Conservation (phyloP, 1,284 basidiomycete species). For the Cutaneotrichosporon cavernicola region DNA sequence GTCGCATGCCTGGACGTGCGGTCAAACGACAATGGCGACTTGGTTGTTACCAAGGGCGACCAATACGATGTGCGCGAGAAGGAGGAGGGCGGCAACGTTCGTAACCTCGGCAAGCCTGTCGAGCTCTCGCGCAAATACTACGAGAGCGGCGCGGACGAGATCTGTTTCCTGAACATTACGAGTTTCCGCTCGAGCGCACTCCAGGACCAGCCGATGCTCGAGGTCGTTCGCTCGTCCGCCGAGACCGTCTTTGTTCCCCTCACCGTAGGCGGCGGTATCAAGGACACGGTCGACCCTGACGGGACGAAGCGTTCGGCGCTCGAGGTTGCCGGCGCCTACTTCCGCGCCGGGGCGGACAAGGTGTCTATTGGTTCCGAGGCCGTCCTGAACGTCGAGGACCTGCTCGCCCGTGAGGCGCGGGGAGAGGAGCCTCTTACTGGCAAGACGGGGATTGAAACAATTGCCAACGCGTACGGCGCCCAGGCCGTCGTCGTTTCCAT, state of each 20-base stretch:
- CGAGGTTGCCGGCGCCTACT: constrained; percentile 94
- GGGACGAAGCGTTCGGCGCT: constrained; percentile 81
- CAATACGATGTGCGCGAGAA: constrained; percentile 98
- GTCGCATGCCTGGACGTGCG: constrained; percentile 98
- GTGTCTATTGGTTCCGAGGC: constrained; percentile 90
- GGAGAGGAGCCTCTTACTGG: constrained; percentile 55
- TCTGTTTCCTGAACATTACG: constrained; percentile 98
- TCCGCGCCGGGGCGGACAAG: constrained; percentile 97
- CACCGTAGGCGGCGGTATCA: constrained; percentile 98
- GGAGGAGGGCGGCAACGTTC: constrained; percentile 66
- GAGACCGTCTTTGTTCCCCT: constrained; percentile 94
- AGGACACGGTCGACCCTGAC: constrained; percentile 92
- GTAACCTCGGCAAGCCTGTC: constrained; percentile 97
- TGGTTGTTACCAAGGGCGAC: constrained; percentile 99
- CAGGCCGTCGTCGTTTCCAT: constrained; percentile 98
- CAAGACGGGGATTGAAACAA: constrained; percentile 85
- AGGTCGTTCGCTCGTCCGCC: constrained; percentile 86
- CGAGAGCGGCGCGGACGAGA: constrained; percentile 86
- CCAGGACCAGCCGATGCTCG: constrained; percentile 96
- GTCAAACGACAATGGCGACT: constrained; percentile 91
- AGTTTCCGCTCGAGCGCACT: constrained; percentile 96
- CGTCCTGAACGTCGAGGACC: constrained; percentile 85
- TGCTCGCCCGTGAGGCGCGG: constrained; percentile 60
- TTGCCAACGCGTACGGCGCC: constrained; percentile 85
- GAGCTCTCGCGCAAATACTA: constrained; percentile 87